phyloP scores from a whole-genome alignment of 768 basidiomycete genomes.

The Lepiota venenata region DNA sequence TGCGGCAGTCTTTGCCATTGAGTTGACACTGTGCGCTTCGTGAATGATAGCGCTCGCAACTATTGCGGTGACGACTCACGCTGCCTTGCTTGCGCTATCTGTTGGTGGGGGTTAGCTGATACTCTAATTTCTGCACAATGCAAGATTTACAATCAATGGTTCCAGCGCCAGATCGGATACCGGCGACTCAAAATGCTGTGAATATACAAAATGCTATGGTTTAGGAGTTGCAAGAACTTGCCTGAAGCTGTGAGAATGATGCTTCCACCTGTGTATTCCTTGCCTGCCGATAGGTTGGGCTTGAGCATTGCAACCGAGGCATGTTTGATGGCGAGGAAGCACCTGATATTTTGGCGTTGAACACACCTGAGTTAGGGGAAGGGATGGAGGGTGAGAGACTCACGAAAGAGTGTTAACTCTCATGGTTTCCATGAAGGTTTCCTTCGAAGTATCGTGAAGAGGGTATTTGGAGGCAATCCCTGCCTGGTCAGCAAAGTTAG shows the following conservation, averaged over 20 bases:
- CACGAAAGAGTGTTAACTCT: conserved; percentile 68
- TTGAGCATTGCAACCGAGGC: conserved; percentile 80
- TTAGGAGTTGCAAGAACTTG: conserved; percentile 27
- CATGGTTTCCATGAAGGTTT: conserved; percentile 73
- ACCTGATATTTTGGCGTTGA: conserved; percentile 39
- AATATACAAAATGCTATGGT: background rate
- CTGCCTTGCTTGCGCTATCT: conserved; percentile 94
- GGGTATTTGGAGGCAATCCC: conserved; percentile 47
- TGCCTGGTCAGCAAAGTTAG: conserved; percentile 43
- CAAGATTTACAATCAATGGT: conserved; percentile 67
- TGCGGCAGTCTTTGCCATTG: conserved; percentile 77
- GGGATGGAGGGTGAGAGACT: conserved; percentile 14
- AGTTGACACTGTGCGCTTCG: conserved; percentile 65
- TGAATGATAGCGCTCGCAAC: background rate
- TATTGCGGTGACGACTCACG: conserved; percentile 46
- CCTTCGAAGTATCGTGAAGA: conserved; percentile 53
- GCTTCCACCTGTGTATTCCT: conserved; percentile 68
- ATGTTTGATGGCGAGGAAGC: conserved; percentile 87
- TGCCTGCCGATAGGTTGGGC: conserved; percentile 63
- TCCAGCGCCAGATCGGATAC: conserved; percentile 80
- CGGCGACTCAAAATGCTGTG: conserved; percentile 58
- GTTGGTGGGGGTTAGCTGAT: conserved; percentile 3
- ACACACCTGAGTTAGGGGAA: background rate
- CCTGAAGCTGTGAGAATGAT: conserved; percentile 87
- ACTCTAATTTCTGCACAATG: background rate